Conservation (phyloP, 1,284 basidiomycete genomes). For the Ustilago vetiveriae region DNA sequence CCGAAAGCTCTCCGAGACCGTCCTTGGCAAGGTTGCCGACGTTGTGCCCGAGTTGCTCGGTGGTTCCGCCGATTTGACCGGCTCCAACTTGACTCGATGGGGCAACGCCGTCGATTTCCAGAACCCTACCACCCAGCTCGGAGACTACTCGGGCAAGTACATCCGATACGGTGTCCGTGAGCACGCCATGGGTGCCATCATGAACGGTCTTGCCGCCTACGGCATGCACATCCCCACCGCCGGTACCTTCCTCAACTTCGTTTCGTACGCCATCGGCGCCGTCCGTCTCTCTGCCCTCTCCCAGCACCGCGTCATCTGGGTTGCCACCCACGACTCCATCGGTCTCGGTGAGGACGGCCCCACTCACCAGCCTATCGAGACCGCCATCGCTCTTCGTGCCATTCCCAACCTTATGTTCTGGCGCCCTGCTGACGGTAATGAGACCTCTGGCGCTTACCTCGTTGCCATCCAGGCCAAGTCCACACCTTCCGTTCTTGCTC, state of each 20-base stretch:
- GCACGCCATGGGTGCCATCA: slow-evolving; percentile 95
- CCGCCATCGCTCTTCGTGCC: slow-evolving; percentile 84
- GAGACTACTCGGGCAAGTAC: slow-evolving; percentile 86
- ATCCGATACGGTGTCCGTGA: slow-evolving; percentile 96
- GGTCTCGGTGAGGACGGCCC: slow-evolving; percentile 86
- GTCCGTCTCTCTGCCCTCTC: slow-evolving; percentile 89
- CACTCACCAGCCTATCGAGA: slow-evolving; percentile 94
- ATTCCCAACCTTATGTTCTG: slow-evolving; percentile 79
- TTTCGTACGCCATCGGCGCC: slow-evolving; percentile 90
- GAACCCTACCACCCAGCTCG: slow-evolving; percentile 80
- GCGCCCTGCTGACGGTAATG: slow-evolving; percentile 90
- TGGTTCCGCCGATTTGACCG: slow-evolving; percentile 91
- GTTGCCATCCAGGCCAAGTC: slow-evolving; percentile 77
- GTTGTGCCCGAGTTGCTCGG: slow-evolving; percentile 79
- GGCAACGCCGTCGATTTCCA: slow-evolving; percentile 90
- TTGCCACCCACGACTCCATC: slow-evolving; percentile 73
- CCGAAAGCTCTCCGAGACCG: slow-evolving; percentile 91
- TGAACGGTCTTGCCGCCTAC: slow-evolving; percentile 87
- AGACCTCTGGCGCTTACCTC: slow-evolving; percentile 88
- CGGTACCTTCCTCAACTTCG: slow-evolving; percentile 78
- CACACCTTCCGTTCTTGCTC: slow-evolving; percentile 83
- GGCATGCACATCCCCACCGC: slow-evolving; percentile 80
- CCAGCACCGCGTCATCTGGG: slow-evolving; percentile 89
- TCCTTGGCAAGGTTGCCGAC: slow-evolving; percentile 79
- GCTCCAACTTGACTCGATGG: slow-evolving; percentile 85